phyloP scores from a whole-genome alignment of 805 yeast species.

The Saccharomycopsis schoenii region DNA sequence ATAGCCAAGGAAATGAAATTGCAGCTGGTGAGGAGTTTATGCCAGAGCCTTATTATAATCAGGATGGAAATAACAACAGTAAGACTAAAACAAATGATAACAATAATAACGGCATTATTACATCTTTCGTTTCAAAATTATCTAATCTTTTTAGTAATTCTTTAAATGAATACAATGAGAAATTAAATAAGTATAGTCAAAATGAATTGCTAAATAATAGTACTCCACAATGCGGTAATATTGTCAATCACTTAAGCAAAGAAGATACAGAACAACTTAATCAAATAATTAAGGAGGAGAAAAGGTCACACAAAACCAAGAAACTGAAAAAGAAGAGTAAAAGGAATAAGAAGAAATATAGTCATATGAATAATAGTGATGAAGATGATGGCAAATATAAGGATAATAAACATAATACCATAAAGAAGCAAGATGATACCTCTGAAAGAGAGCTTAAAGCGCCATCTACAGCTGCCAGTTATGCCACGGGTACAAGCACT shows the following conservation, averaged over 20 bases:
- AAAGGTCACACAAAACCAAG: not conserved
- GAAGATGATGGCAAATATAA: not conserved
- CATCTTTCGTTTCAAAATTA: conserved; percentile 8
- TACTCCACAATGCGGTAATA: not conserved
- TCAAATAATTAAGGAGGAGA: not conserved
- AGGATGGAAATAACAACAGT: not conserved
- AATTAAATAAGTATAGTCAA: not conserved
- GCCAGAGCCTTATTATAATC: conserved; percentile 2
- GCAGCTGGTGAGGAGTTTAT: conserved; percentile 10
- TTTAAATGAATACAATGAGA: not conserved
- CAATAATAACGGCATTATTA: conserved; percentile 4
- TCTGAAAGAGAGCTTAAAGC: not conserved
- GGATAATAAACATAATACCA: not conserved
- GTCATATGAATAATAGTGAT: not conserved
- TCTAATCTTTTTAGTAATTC: conserved; percentile 5
- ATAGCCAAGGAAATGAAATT: not conserved
- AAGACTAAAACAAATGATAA: no score
- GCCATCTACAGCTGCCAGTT: not conserved
- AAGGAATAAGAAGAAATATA: not conserved
- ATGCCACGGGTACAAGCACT: not conserved
- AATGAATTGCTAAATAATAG: not conserved
- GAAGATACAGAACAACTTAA: conserved; percentile 4
- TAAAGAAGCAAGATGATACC: not conserved
- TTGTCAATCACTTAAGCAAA: not conserved
- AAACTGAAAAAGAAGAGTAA: conserved; percentile 3